Evolutionary conservation across 345 rosid species (phyloP).

Genomic region (Brassica nigra): DNA sequence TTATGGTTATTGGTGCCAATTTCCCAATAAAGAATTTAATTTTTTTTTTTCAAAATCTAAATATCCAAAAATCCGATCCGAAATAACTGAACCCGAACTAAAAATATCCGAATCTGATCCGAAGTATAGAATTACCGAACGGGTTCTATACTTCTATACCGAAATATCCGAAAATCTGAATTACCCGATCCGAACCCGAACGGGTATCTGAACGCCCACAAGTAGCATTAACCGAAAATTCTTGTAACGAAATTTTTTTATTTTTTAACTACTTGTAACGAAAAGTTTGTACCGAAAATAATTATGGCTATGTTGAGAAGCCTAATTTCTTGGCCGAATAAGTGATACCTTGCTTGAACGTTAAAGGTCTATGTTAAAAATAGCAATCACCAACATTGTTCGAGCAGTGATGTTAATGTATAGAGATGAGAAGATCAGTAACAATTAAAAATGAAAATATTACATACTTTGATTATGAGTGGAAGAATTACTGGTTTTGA

Average conservation of each 20-base stretch:
- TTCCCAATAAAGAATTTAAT: too few relatives aligned
- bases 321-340: not conserved
- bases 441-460: not conserved
- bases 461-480: not conserved
- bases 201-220: too few relatives aligned
- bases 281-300: not conserved
- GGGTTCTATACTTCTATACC: too few relatives aligned
- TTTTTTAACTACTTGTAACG: not conserved
- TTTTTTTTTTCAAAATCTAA: too few relatives aligned
- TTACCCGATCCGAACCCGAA: too few relatives aligned
- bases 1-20: too few relatives aligned
- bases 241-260: not conserved
- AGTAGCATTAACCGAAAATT: too few relatives aligned
- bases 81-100: too few relatives aligned
- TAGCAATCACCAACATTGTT: not conserved
- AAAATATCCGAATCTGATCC: too few relatives aligned
- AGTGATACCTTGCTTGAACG: not conserved
- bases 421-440: not conserved
- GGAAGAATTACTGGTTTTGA: not conserved
- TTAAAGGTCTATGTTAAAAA: not conserved
- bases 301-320: not conserved
- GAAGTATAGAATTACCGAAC: too few relatives aligned
- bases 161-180: too few relatives aligned
- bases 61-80: too few relatives aligned
- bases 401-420: not conserved